Percentiles rank a stretch among this genome's conserved stretches.
phyloP scores from a whole-genome alignment of 805 yeast genomes.

The Priceomyces melissophilus region DNA sequence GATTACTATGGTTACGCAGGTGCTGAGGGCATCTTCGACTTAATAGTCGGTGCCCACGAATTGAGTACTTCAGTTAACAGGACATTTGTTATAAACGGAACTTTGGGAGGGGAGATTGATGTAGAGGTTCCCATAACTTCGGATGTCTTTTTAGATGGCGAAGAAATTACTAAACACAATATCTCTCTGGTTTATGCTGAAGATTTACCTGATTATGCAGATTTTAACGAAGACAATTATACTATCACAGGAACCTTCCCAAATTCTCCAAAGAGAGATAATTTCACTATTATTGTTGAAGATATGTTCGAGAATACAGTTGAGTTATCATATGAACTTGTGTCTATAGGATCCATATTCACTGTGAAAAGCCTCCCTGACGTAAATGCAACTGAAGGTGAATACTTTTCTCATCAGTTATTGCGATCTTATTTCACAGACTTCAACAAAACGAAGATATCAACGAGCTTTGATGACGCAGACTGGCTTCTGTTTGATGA shows the following conservation, averaged over 20 bases:
- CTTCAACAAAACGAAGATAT: slow-evolving; percentile 44
- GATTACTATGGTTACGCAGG: slow-evolving; percentile 75
- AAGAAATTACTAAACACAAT: slow-evolving; percentile 43
- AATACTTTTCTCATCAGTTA: slow-evolving; percentile 56
- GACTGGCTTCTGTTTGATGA: slow-evolving; percentile 66
- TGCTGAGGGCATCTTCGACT: slow-evolving; percentile 62
- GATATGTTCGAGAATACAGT: slow-evolving; percentile 64
- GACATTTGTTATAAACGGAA: slow-evolving; percentile 60
- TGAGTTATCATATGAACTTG: slow-evolving; percentile 54
- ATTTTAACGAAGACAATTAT: slow-evolving; percentile 35
- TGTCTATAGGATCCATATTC: slow-evolving; percentile 53
- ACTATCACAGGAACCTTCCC: slow-evolving; percentile 59
- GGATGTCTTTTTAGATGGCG: slow-evolving; percentile 63
- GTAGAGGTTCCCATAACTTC: slow-evolving; percentile 60
- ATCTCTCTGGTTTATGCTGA: slow-evolving; percentile 51
- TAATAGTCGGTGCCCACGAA: slow-evolving; percentile 86
- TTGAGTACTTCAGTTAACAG: slow-evolving; percentile 64
- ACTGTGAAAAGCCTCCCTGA: slow-evolving; percentile 49
- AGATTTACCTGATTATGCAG: slow-evolving; percentile 61
- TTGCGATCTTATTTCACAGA: slow-evolving; percentile 56
- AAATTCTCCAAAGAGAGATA: slow-evolving; percentile 31
- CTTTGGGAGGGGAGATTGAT: slow-evolving; percentile 53
- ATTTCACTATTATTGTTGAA: slow-evolving; percentile 52
- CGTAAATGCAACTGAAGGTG: slow-evolving; percentile 66
- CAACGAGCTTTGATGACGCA: slow-evolving; percentile 37